Evolutionary conservation across 2,329 filamentous ascomycete species (phyloP).

Genomic region (Cladophialophora yegresii): DNA sequence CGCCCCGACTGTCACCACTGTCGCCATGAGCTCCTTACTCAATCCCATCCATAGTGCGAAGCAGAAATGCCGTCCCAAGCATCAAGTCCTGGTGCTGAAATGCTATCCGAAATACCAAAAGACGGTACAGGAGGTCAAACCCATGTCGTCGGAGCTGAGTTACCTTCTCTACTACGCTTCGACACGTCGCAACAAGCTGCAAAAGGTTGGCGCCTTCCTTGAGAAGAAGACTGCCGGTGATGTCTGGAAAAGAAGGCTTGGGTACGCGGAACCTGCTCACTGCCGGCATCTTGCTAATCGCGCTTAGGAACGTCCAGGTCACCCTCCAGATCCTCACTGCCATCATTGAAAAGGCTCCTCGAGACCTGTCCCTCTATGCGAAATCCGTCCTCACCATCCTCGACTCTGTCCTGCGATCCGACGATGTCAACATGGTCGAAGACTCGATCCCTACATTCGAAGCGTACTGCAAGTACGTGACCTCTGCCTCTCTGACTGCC

Average conservation of each 20-base stretch:
- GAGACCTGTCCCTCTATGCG: conserved; percentile 87
- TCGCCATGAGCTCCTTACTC: conserved; percentile 34
- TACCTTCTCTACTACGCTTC: conserved; percentile 97
- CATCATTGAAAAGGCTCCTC: conserved; percentile 87
- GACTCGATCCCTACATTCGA: conserved; percentile 84
- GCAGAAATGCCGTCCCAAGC: conserved; percentile 78
- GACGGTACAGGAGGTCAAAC: conserved; percentile 87
- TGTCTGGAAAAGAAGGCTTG: conserved; percentile 83
- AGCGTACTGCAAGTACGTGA: conserved; percentile 84
- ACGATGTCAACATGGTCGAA: conserved; percentile 90
- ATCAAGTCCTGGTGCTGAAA: conserved; percentile 93
- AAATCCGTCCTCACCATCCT: conserved; percentile 82
- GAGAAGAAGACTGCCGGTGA: conserved; percentile 92
- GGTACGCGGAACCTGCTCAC: conserved; percentile 57
- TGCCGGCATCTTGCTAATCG: conserved; percentile 19
- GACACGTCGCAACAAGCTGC: conserved; percentile 89
- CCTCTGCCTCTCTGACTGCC: conserved; percentile 78
- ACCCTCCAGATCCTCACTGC: conserved; percentile 89
- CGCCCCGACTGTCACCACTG: conserved; percentile 11
- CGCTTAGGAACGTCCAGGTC: conserved; percentile 79
- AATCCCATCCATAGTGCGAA: conserved; percentile 58
- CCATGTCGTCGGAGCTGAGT: conserved; percentile 93
- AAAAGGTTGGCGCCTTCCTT: conserved; percentile 91
- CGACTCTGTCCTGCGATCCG: conserved; percentile 76
- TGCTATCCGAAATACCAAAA: conserved; percentile 94